Base-by-base conservation (phyloP, 495 filamentous ascomycete species). In the Aspergillus heteromorphus region DNA sequence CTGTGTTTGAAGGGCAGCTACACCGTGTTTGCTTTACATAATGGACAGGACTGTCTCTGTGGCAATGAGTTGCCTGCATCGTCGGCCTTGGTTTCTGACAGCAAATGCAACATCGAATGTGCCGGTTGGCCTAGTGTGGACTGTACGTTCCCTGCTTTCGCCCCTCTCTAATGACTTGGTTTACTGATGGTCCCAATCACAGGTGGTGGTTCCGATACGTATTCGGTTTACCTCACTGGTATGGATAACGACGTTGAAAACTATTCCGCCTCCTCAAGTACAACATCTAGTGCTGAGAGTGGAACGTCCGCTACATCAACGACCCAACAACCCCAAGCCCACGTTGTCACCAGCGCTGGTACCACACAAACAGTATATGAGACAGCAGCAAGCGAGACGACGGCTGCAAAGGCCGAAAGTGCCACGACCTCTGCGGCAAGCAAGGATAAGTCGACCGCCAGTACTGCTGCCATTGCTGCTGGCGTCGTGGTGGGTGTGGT, bases 401-500 rank as follows among this genome's bases (percentile, higher is more conserved):
- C 54, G 7, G 45, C 61, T 10, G 47, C 61, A 14, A 34, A 51
- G 13, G 34, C 21, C 23, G 42, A 21, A 14, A 47, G 43, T 10
- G 43, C 43, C 29, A 47, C 43, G 2, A 6, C n/a, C 6, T 1
- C 43, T n/a, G 43, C 0, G 45, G 48, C 38, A 41, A 61, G 3
- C 45, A 58, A 7, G 61, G 69, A 20, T 65, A 71, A 18, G 56
- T 68, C 38, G 56, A 62, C 36, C 69, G 75, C 86, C 20, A 85
- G 82, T 56, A 87, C 78, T 38, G 89, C 84, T 21, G 89, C 86
- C 20, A 91, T 97, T 54, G 92, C 89, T 23, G 92, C 83, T 21
- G 93, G 92, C 53, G 89, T 90, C 4, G 92, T 97, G 6, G 86
- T 95, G 27, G 89, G 87, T 55, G 80, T 96, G 5, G 77, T 96